These are phyloP conservation scores for Leptographium procerum DNA, from an alignment of 2,329 filamentous ascomycete genomes.

Conservation along the genomic window DNA sequence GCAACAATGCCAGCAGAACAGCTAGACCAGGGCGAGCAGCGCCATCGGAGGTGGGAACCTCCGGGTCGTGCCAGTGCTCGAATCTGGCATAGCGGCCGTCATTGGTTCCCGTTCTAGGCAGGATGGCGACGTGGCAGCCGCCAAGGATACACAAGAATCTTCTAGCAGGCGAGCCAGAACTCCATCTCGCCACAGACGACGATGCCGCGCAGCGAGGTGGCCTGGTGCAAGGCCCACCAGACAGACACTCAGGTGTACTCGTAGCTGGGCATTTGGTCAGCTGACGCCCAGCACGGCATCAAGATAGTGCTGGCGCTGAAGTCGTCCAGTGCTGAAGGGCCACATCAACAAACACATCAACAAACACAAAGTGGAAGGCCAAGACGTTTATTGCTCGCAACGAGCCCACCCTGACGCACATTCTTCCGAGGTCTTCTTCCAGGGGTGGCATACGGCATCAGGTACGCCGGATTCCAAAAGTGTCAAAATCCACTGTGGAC, in stretches of 20 bases:
- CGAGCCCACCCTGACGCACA: no score
- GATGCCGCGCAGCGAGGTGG: slow-evolving; percentile 21
- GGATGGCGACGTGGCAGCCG: slow-evolving; percentile 36
- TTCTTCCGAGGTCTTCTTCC: no score
- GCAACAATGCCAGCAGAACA: no score
- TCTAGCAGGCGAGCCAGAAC: slow-evolving; percentile 32
- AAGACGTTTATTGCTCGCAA: no score
- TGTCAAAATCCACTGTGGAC: no score
- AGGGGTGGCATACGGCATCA: no score
- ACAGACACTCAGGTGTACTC: slow-evolving; percentile 33
- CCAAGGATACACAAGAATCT: slow-evolving; percentile 23
- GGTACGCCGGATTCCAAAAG: no score
- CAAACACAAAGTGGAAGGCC: no score
- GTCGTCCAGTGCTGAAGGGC: no score
- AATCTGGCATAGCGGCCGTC: slow-evolving; percentile 13
- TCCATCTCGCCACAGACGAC: slow-evolving; percentile 31
- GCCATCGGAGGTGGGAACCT: slow-evolving; percentile 41
- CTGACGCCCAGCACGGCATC: slow-evolving; percentile 32
- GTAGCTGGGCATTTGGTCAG: slow-evolving; percentile 26
- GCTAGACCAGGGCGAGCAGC: slow-evolving; percentile 21
- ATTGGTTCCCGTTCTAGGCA: slow-evolving; percentile 28
- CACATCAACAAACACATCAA: no score
- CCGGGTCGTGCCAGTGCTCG: slow-evolving; percentile 27
- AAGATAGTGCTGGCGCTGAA: slow-evolving; percentile 18
- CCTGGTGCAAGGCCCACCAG: slow-evolving; percentile 22